A percentile compares a stretch with the other conserved stretches of the same genome.
phyloP scores from a whole-genome alignment of 176 grass and related monocot species.

The Musa troglodytarum region DNA sequence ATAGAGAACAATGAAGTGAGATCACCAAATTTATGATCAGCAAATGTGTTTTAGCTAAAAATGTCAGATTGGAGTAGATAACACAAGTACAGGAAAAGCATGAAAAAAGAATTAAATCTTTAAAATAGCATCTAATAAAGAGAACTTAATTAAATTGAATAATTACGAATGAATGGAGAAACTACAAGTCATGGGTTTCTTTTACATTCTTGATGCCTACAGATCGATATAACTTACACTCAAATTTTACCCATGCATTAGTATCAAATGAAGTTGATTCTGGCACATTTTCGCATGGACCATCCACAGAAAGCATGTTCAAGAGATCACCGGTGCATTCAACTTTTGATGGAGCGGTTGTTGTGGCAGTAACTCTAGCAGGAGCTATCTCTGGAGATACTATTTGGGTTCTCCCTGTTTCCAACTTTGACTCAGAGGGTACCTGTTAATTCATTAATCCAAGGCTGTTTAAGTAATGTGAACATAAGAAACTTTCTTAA shows the following conservation, averaged over 20 bases:
- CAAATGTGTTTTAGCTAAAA: not conserved
- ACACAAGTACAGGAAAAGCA: not conserved
- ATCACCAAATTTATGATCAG: not conserved
- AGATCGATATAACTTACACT: conserved; percentile 28
- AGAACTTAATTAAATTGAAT: not conserved
- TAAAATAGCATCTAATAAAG: not conserved
- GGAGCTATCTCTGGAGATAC: conserved; percentile 13
- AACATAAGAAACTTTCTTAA: not conserved
- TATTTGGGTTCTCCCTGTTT: conserved; percentile 15
- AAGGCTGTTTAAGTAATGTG: conserved; percentile 14
- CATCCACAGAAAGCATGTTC: conserved; percentile 20
- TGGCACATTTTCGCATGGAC: conserved; percentile 9
- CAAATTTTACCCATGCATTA: conserved; percentile 38
- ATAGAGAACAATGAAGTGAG: conserved; percentile 3
- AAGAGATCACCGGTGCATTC: conserved; percentile 27
- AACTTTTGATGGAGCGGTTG: conserved; percentile 12
- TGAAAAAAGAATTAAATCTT: not conserved
- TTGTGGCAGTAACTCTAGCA: conserved; percentile 17
- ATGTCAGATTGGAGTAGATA: not conserved
- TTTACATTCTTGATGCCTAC: not conserved
- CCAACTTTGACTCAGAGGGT: conserved; percentile 24
- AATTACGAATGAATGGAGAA: not conserved
- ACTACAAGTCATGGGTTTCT: not conserved
- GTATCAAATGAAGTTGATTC: conserved; percentile 26
- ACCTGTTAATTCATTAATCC: conserved; percentile 21